Conservation (phyloP, 1,284 basidiomycete species). For the Ustilago hordei region DNA sequence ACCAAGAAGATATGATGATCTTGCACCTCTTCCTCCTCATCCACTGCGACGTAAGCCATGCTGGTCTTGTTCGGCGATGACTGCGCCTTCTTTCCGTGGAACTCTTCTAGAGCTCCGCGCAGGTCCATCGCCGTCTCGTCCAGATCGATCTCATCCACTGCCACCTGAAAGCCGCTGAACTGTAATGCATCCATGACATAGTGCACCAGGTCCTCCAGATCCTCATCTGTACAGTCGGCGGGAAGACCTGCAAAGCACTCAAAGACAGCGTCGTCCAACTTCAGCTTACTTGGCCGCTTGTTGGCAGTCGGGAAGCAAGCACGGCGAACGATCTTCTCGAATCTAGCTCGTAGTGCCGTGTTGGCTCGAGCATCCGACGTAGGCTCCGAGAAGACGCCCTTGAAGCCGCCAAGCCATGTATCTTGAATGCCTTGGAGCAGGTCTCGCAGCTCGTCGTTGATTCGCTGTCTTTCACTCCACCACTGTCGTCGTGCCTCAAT, state of each 20-base stretch:
- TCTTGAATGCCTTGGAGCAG: constrained; percentile 89
- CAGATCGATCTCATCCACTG: constrained; percentile 91
- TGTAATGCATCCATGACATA: constrained; percentile 94
- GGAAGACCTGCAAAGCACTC: constrained; percentile 86
- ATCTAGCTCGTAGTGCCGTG: constrained; percentile 37
- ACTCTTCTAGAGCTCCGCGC: constrained; percentile 60
- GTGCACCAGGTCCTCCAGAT: constrained; percentile 92
- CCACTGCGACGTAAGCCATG: constrained; percentile 33
- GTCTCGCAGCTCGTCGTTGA: constrained; percentile 82
- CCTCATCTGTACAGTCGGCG: constrained; percentile 83
- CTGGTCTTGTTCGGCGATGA: constrained; percentile 39
- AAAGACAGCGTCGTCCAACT: constrained; percentile 79
- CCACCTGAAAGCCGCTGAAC: constrained; percentile 88
- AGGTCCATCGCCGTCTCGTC: constrained; percentile 76
- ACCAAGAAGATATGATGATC: constrained; percentile 90
- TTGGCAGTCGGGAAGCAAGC: constrained; percentile 73
- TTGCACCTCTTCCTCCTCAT: constrained; percentile 70
- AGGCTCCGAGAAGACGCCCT: constrained; percentile 70
- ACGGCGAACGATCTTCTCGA: constrained; percentile 48
- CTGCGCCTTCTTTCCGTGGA: constrained; percentile 41
- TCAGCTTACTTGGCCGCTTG: constrained; percentile 71
- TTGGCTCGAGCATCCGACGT: constrained; percentile 26
- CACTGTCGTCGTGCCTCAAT: constrained; percentile 77
- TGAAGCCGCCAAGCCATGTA: constrained; percentile 97
- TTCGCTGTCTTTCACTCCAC: constrained; percentile 83